Base-by-base conservation (phyloP, 768 basidiomycete species). In the Grammothele lineata region DNA sequence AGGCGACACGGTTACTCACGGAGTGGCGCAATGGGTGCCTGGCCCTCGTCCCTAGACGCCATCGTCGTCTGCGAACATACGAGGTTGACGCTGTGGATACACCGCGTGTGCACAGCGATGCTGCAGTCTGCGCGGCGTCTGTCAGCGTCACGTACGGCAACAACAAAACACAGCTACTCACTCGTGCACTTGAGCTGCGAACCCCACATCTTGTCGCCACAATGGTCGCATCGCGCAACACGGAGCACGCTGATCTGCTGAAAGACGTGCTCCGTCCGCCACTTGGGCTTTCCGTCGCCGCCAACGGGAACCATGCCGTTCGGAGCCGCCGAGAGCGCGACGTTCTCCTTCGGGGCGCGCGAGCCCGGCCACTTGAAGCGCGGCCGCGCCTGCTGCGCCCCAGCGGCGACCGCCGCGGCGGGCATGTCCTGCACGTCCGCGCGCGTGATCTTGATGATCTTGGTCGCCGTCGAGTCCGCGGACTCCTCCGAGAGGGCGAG, bases 141-240 rank as follows among this genome's bases (percentile, higher is more conserved):
- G 33, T 50, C 42, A 41, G 26, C 33, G 26, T 25, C 22, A 30
- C 27, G 8, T 30, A 30, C 27, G 14, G 14, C 27, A 7, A 14
- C 27, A 30, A 40, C 24, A 17, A 11, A 14, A 5, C 35, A 27
- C 45, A 48, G 24, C 21, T 36, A 74, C 91, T 62, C 61, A 92
- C 95, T 75, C 55, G 84, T 78, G 62, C 96, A 99, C 25, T 90
- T 85, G 43, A 90, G 74, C 61, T 94, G 92, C n/a, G 93, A 81
- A 6, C 95, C 95, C 93, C 94, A 99, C 83, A 98, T 83, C 73
- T 98, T 99, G 62, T 98, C 96, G 26, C 84, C 85, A 62, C 96
- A 99, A 45, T 94, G 86, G 58, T 98, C 96, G 62, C 96, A 99
- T 34, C 90, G 78, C 23, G 90, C 85, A 48, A 96, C 88, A 30